Evolutionary conservation across 129 eudicot genomes (phyloP), one percentile per base, ranked within the genome.

Genomic region (Arctium minus): DNA sequence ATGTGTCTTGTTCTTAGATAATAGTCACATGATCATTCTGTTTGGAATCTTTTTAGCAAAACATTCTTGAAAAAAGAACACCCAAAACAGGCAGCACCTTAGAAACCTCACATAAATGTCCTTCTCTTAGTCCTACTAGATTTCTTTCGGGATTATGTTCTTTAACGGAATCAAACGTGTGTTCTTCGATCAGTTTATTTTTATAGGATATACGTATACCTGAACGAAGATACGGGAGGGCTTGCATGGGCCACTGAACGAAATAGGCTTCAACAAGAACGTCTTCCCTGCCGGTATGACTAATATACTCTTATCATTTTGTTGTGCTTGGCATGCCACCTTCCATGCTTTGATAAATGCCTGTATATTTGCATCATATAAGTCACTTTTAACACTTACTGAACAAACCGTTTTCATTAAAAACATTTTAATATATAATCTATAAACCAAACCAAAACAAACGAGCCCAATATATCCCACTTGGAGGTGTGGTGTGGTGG

Each of bases 271-370:
- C 83, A 93, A 76, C 30, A 87, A 36, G 75, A 86, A 93, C 40
- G 88, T 89, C 70, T 70, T 87, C 38, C 81, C 82, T n/a, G 80
- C 36, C 3, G 96, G 96, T 74, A 89, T 71, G 37, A 74, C 33
- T 15, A 91, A 64, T 73, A 84, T 31, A 62, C 87, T 84, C 71
- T 3, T 84, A 40, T 33, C 37, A 13, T 78, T 80, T 30, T 88
- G 83, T 83, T 69, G 8, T 31, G 82, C 73, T 40, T 88, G 84
- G 84, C 96, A 93, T 46, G 86, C 93, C 0, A 86, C 96, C 62
- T 76, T 83, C 97, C 97, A 93, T 13, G 97, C 89, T 44, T 76
- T 85, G 67, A 77, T 6, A 83, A 93, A 93, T 33, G 96, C 93
- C 97, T 93, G 81, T 67, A 73, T 42, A 73, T 84, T 81, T 82